Conservation (phyloP, 305 asterid species). For the Fraxinus paxiana region DNA sequence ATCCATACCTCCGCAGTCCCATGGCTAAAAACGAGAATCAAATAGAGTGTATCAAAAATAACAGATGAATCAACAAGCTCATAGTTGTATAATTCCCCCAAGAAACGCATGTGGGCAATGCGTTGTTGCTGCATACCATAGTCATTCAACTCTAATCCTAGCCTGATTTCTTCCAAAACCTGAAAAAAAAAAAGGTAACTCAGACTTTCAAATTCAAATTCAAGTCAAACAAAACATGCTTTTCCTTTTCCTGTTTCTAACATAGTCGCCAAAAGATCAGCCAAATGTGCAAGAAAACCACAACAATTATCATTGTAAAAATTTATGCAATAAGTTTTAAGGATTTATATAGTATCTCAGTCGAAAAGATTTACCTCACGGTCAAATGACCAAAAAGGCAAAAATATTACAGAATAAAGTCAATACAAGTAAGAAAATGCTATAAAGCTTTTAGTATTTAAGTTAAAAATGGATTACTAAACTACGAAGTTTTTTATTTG, state of each 20-base stretch:
- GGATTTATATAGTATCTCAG: neutral
- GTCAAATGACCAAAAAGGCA: neutral
- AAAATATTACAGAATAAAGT: neutral
- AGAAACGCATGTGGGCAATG: constrained; percentile 85
- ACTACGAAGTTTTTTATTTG: neutral
- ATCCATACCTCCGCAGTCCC: constrained; percentile 80
- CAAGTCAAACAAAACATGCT: neutral
- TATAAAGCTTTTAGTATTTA: neutral
- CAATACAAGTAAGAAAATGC: neutral
- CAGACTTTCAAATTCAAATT: constrained; percentile 1
- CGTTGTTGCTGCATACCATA: constrained; percentile 89
- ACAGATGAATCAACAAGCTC: constrained; percentile 94
- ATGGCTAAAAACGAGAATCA: constrained; percentile 79
- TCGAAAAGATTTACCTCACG: neutral
- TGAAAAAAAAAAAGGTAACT: constrained; percentile 33
- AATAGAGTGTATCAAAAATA: constrained; percentile 82
- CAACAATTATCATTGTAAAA: neutral
- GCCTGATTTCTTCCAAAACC: constrained; percentile 94
- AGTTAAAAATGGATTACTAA: neutral
- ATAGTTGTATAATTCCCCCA: constrained; percentile 94
- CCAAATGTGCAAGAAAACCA: constrained; percentile 7
- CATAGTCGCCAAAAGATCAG: neutral
- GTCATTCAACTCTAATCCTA: constrained; percentile 88
- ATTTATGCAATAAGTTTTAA: constrained; percentile 1
- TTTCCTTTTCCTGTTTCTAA: constrained; percentile 12